These are phyloP conservation scores for Coniophora puteana DNA, from an alignment of 1,284 basidiomycete genomes.

Conservation along the genomic window DNA sequence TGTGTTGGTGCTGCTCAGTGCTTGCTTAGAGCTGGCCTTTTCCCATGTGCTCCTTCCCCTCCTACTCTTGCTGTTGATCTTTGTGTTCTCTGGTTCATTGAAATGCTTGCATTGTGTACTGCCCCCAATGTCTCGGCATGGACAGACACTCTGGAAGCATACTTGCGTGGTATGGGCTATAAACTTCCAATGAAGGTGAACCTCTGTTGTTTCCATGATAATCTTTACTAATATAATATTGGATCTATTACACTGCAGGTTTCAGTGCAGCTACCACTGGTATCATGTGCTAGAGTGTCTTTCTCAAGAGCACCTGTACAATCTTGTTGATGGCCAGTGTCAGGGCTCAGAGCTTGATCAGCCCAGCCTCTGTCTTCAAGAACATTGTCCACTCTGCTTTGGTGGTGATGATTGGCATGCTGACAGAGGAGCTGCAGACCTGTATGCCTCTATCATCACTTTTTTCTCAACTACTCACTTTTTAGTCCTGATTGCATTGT, in stretches of 20 bases:
- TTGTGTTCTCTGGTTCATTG: constrained; percentile 9
- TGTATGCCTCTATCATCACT: too few relatives aligned
- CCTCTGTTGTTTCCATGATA: constrained; percentile 1
- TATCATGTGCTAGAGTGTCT: constrained; percentile 6
- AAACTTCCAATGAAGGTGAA: constrained; percentile 6
- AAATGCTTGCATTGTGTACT: constrained; percentile 6
- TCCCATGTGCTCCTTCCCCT: constrained; percentile 12
- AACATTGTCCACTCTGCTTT: constrained; percentile 10
- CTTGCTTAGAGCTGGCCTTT: constrained; percentile 10
- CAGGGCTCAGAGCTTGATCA: background rate
- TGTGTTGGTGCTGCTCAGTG: constrained; percentile 10
- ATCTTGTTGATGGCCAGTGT: background rate
- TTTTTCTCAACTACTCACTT: constrained; percentile 2
- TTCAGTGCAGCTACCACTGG: constrained; percentile 10
- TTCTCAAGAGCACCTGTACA: constrained; percentile 1
- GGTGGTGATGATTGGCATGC: constrained; percentile 6
- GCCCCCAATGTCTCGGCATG: constrained; percentile 12
- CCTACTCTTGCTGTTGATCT: constrained; percentile 14
- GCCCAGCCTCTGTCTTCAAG: constrained; percentile 11
- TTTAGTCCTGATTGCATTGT: constrained; percentile 11
- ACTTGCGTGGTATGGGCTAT: constrained; percentile 7
- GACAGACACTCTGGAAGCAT: constrained; percentile 9
- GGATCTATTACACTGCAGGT: constrained; percentile 4
- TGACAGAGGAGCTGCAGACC: too few relatives aligned
- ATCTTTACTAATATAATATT: constrained; percentile 3